Conservation (phyloP, 805 yeast species). For the Diddensiella caesifluorescens region DNA sequence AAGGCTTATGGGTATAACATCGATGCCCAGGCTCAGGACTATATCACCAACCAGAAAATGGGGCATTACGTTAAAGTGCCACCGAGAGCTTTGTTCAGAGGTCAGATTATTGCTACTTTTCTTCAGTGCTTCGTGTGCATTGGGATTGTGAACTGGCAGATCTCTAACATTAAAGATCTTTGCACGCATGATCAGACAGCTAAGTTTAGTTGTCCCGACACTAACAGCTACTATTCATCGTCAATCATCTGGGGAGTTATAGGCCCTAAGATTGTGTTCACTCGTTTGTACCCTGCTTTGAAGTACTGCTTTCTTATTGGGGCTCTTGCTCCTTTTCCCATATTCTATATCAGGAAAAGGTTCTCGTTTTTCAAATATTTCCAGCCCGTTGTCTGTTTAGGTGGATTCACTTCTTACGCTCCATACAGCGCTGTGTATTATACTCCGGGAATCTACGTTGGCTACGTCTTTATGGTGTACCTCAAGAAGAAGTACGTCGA, state of each 20-base stretch:
- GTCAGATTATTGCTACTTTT: conserved; percentile 33
- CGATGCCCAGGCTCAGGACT: conserved; percentile 55
- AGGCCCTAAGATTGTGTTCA: conserved; percentile 49
- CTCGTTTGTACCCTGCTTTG: conserved; percentile 53
- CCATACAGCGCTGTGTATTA: conserved; percentile 27
- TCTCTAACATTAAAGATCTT: conserved; percentile 28
- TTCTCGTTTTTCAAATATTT: conserved; percentile 8
- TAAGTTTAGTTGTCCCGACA: conserved; percentile 39
- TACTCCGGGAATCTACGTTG: conserved; percentile 27
- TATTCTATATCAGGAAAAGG: not conserved
- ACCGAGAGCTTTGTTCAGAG: conserved; percentile 51
- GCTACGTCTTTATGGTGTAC: conserved; percentile 37
- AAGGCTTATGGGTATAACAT: conserved; percentile 58
- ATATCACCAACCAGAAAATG: conserved; percentile 51
- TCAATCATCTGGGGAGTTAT: conserved; percentile 54
- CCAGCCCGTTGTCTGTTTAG: conserved; percentile 11
- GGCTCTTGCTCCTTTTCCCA: conserved; percentile 25
- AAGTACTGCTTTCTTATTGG: conserved; percentile 24
- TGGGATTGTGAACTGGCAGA: conserved; percentile 24
- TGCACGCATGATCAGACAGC: conserved; percentile 25
- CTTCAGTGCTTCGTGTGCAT: conserved; percentile 20
- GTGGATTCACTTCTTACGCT: conserved; percentile 37
- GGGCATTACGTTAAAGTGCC: conserved; percentile 58
- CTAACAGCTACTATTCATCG: conserved; percentile 41
- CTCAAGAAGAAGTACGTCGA: conserved; percentile 43